Evolutionary conservation across 1,139 yeast genomes (phyloP).

Genomic region (Hyphopichia fennica): DNA sequence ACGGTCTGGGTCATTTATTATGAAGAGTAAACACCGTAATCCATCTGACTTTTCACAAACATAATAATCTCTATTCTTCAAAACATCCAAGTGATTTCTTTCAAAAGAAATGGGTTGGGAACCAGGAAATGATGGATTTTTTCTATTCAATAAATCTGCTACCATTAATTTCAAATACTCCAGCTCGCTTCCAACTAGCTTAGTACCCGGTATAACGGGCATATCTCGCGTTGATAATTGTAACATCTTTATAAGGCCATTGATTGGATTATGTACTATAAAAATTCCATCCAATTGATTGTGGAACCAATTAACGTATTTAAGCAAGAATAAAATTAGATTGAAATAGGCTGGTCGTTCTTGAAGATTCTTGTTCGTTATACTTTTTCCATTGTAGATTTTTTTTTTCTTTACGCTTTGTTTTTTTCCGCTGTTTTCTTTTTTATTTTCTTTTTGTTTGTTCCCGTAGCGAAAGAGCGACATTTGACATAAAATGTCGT

Average conservation of each 20-base stretch:
- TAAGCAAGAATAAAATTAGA: too few relatives aligned
- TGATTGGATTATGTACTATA: background rate
- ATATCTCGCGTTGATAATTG: constrained; percentile 57
- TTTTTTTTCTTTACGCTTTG: background rate
- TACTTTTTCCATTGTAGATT: background rate
- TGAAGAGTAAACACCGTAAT: constrained; percentile 70
- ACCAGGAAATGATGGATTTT: constrained; percentile 68
- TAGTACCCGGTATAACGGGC: constrained; percentile 83
- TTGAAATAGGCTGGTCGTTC: too few relatives aligned
- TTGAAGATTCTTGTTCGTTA: background rate
- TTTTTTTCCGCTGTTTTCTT: background rate
- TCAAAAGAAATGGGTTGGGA: constrained; percentile 95
- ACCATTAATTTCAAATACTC: constrained; percentile 68
- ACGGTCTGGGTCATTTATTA: constrained; percentile 67
- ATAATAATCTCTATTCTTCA: constrained; percentile 62
- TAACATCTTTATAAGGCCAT: constrained; percentile 22
- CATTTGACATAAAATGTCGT: background rate
- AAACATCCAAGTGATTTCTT: constrained; percentile 66
- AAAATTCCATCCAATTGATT: too few relatives aligned
- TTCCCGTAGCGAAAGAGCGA: background rate
- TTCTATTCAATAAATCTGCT: constrained; percentile 61
- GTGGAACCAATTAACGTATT: too few relatives aligned
- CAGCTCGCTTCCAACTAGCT: constrained; percentile 70
- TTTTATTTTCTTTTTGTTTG: too few relatives aligned
- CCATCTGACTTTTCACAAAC: constrained; percentile 98